phyloP scores from a whole-genome alignment of 345 rosid species.

The Angophora floribunda region DNA sequence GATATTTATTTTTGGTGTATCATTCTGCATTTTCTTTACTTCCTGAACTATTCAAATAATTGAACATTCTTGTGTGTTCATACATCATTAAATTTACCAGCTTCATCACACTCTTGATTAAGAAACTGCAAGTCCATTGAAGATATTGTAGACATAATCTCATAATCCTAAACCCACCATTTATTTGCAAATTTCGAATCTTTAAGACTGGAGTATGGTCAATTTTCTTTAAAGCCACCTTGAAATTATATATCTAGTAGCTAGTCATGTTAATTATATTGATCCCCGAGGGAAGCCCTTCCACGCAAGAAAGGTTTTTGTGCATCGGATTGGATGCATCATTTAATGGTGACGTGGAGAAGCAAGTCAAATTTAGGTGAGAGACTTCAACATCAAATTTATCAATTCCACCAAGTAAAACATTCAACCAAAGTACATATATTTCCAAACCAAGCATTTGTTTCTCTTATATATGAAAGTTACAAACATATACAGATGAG shows the following conservation, averaged over 20 bases:
- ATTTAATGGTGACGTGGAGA: background rate
- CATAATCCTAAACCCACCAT: background rate
- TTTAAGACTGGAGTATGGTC: accelerated
- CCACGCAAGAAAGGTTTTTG: background rate
- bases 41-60: background rate
- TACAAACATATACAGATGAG: background rate
- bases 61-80: background rate
- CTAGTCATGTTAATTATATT: background rate
- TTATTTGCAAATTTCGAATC: background rate
- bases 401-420: background rate
- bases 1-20: background rate
- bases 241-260: background rate
- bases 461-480: background rate
- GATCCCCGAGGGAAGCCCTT: background rate
- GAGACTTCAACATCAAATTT: background rate
- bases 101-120: background rate
- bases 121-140: background rate
- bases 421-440: background rate
- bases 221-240: background rate
- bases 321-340: background rate
- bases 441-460: background rate
- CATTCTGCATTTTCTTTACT: background rate
- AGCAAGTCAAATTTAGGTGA: background rate
- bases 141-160: background rate
- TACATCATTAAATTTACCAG: background rate